Conservation (phyloP, 108 stramenopile species). For the Skeletonema costatum region DNA sequence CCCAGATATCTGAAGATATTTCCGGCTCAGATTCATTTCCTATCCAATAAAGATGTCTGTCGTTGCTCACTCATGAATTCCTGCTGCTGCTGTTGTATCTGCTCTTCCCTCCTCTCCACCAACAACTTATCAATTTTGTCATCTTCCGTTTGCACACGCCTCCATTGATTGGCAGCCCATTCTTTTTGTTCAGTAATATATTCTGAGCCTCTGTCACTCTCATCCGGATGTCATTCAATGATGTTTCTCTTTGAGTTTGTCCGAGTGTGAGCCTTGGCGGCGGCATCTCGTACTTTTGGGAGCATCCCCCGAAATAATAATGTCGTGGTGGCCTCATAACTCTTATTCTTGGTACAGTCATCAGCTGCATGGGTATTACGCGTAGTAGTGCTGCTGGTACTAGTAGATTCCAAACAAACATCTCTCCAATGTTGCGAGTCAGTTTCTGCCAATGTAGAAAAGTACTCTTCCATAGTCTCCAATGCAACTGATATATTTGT, state of each 20-base stretch:
- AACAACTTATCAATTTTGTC: conserved; percentile 43
- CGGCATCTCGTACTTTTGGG: conserved; percentile 35
- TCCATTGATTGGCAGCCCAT: conserved; percentile 54
- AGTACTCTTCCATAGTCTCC: conserved; percentile 58
- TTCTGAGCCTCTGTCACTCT: conserved; percentile 53
- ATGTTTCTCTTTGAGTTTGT: conserved; percentile 39
- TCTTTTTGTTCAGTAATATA: conserved; percentile 45
- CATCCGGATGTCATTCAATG: conserved; percentile 46
- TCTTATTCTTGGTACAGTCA: neutral
- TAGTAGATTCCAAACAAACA: conserved; percentile 14
- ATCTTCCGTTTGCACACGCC: conserved; percentile 57
- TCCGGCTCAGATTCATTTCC: conserved; percentile 15
- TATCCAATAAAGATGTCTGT: conserved; percentile 12
- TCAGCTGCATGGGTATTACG: neutral
- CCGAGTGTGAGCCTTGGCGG: conserved; percentile 43
- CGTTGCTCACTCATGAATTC: conserved; percentile 44
- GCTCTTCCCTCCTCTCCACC: conserved; percentile 44
- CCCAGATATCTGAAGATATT: conserved; percentile 55
- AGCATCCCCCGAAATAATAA: conserved; percentile 25
- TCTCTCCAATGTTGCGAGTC: conserved; percentile 51
- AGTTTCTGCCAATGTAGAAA: conserved; percentile 36
- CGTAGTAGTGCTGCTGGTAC: neutral
- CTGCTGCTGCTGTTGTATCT: conserved; percentile 29
- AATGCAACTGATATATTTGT: conserved; percentile 38
- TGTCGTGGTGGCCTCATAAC: neutral